Conservation (phyloP, 257 asterid species). For the Solanum etuberosum region DNA sequence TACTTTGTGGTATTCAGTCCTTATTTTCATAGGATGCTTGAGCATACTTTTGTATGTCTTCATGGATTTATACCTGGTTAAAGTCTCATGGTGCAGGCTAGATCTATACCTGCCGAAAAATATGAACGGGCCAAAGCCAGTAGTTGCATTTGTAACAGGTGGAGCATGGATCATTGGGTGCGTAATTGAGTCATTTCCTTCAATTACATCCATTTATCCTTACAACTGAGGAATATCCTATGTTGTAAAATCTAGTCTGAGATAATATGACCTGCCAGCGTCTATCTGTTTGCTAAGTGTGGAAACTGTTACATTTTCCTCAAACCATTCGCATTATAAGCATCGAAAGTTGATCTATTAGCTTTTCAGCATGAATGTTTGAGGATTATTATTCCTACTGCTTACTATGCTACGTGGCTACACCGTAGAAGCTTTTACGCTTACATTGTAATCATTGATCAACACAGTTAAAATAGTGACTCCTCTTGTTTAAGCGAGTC, state of each 20-base stretch:
- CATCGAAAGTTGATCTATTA: background rate
- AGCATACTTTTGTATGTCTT: background rate
- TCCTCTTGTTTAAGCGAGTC: background rate
- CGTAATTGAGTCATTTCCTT: background rate
- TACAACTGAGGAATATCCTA: background rate
- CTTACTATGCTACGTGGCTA: background rate
- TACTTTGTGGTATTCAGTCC: background rate
- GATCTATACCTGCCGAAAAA: constrained; percentile 80
- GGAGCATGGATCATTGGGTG: constrained; percentile 99
- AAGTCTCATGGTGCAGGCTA: constrained; percentile 39
- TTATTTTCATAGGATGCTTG: background rate
- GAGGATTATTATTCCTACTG: background rate
- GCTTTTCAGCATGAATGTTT: background rate
- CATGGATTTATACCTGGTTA: background rate
- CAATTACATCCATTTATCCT: background rate
- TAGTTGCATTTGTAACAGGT: constrained; percentile 93
- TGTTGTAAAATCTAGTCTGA: background rate
- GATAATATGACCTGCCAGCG: background rate
- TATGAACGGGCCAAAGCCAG: constrained; percentile 70
- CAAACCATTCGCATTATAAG: background rate
- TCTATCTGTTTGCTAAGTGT: background rate
- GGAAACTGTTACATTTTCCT: background rate
- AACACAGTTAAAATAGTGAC: background rate
- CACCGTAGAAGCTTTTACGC: background rate
- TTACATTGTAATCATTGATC: background rate